Base-by-base conservation (phyloP, 805 yeast genomes). In the Yamadazyma paraphyllophila region DNA sequence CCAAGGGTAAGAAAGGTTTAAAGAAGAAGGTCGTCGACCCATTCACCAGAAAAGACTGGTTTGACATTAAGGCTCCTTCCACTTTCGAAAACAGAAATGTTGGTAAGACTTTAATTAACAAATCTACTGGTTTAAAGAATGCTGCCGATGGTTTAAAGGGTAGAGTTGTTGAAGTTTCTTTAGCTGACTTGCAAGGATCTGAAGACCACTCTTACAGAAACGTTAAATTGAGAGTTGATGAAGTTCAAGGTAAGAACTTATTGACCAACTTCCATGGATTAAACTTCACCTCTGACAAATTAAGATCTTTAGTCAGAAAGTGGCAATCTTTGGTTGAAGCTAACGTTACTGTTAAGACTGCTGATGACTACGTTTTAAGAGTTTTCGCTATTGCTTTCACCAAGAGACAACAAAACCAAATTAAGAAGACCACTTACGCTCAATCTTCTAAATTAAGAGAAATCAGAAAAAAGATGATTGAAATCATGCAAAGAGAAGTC, bases 1-100 rank as follows among this genome's bases (percentile, higher is more conserved):
- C 84, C 73, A 78, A 79, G 73, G 92, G 94, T 71, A 85, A 86
- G 89, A 92, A 92, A 80, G 97, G 98, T 71, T 80, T 89, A 76
- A 92, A 92, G 96, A 94, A 92, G 96, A 92, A 85, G 85, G 94
- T 88, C 72, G 96, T 90, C 63, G 99, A 92, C 83, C 98, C 98
- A 72, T 92, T 92, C 94, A 82, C 96, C 85, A 90, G 91, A 78
- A 92, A 92, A 81, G 98, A 91, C 67, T 92, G 98, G 98, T 91
- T 80, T 76, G 96, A 88, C 76, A 88, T 91, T 79, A 90, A 91
- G 82, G 98, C 98, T 60, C 98, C 98, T 70, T 85, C 97, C 66
- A 90, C 97, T 65, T 92, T 91, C 69, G 97, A 91, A 78, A 89
- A 88, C 87, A 91, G 97, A 80, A 88, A 88, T 67, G 97, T 90